Evolutionary conservation across 2,329 filamentous ascomycete species (phyloP), one percentile per base, ranked within the genome.

Genomic region (Podosphaera xanthii): DNA sequence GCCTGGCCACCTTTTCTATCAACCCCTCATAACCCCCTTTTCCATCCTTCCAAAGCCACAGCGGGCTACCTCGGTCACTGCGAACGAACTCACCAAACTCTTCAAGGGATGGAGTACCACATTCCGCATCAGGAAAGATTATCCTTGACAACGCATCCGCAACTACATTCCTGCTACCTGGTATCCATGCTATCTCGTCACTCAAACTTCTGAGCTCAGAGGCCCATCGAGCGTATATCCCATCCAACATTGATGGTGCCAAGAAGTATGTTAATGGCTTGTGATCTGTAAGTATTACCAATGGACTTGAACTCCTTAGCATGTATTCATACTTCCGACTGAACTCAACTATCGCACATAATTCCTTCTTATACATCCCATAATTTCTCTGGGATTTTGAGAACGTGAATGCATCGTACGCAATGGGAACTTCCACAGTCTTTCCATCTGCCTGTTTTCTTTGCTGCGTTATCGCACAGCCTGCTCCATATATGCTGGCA

Each of bases 311-410:
- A 22, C 22, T 22, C 22, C 22, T 22, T 22, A 50, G 59, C 62
- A 36, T 50, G 58, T 35, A 58, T 60, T 35, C 57, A 59, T 38
- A 58, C 52, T 44, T 48, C 57, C 5, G 61, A 61, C 35, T 61
- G 60, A 36, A 59, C 58, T 49, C 46, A 12, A 49, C 7, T 6
- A 49, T 49, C 6, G 46, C 22, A 22, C 22, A 22, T 22, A 22
- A 22, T 22, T 22, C 22, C 22, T 22, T 22, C 22, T 22, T 22
- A 22, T 22, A 22, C 22, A 22, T 22, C 22, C 22, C 22, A 22
- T 22, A 22, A 22, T 22, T 22, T 22, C 22, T 22, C 22, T 22
- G 22, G 22, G 22, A 22, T 22, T 22, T 22, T 22, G 22, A 22
- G 22, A 22, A 22, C 22, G 22, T 22, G 22, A 22, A 22, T 22